A percentile compares a stretch with the other conserved stretches of the same genome.
Evolutionary conservation across 1,139 yeast species (phyloP).

Genomic region (Meyerozyma athensensis): DNA sequence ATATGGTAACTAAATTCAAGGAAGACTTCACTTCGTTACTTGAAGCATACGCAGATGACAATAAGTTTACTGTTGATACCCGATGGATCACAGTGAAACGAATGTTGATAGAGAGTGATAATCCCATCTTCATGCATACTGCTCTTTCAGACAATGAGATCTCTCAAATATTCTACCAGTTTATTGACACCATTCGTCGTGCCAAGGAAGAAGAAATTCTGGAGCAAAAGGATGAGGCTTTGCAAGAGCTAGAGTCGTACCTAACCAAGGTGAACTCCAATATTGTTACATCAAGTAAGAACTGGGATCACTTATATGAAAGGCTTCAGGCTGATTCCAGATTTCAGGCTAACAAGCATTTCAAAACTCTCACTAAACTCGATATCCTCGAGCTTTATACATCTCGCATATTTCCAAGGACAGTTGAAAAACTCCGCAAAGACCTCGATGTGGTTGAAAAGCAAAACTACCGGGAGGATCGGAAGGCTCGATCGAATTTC

Average conservation of each 20-base stretch:
- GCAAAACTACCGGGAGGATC: constrained; percentile 49
- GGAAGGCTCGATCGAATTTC: constrained; percentile 62
- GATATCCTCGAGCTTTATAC: constrained; percentile 60
- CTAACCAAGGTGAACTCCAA: constrained; percentile 31
- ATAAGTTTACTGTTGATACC: constrained; percentile 50
- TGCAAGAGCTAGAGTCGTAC: constrained; percentile 48
- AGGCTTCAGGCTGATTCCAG: constrained; percentile 44
- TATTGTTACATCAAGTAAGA: constrained; percentile 24
- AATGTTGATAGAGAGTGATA: constrained; percentile 49
- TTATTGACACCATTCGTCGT: constrained; percentile 35
- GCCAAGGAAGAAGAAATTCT: constrained; percentile 30
- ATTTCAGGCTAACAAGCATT: constrained; percentile 56
- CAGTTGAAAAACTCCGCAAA: constrained; percentile 28
- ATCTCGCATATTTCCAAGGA: constrained; percentile 39
- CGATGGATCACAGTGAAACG: constrained; percentile 61
- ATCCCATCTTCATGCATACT: constrained; percentile 60
- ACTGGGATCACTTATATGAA: constrained; percentile 45
- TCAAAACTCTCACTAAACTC: constrained; percentile 44
- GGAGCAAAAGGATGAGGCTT: constrained; percentile 42
- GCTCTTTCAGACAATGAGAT: constrained; percentile 57
- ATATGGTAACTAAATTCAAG: constrained; percentile 51
- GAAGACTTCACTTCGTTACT: constrained; percentile 50
- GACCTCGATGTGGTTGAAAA: constrained; percentile 32
- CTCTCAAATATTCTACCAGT: constrained; percentile 47
- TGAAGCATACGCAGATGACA: constrained; percentile 23